phyloP scores from a whole-genome alignment of 345 rosid genomes.

The Syzygium grande region DNA sequence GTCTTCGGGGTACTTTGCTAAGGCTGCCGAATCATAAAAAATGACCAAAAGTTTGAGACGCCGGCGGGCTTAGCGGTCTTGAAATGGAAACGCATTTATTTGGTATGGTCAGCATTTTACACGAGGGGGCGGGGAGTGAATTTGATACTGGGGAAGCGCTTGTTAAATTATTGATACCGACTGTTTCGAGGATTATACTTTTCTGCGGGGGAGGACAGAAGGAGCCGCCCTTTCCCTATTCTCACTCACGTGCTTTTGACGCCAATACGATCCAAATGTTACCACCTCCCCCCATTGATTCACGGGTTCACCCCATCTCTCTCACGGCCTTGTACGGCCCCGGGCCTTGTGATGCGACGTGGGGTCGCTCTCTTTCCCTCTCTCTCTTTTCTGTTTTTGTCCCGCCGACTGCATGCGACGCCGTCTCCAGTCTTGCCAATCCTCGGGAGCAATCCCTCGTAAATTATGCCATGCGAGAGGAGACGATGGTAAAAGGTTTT shows the following conservation, averaged over 20 bases:
- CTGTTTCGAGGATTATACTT: neutral
- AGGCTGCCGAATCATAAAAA: neutral
- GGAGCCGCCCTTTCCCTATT: neutral
- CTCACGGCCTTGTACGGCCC: neutral
- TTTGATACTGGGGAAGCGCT: neutral
- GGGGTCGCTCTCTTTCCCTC: neutral
- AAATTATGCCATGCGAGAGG: too few relatives aligned
- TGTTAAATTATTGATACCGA: neutral
- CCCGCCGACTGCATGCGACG: neutral
- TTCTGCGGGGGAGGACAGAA: neutral
- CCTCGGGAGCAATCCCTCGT: neutral
- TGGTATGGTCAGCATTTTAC: neutral
- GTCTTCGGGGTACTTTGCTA: fast-evolving
- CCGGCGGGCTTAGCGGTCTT: neutral
- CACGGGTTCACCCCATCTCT: neutral
- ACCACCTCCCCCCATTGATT: neutral
- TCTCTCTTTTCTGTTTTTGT: neutral
- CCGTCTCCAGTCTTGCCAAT: neutral
- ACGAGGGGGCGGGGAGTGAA: neutral
- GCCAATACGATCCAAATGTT: neutral
- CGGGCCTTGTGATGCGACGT: neutral
- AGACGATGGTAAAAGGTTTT: too few relatives aligned
- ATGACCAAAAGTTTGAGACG: neutral
- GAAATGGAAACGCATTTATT: neutral
- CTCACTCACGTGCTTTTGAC: neutral